These are phyloP conservation scores for Termitomyces sp. DNA, from an alignment of 768 basidiomycete genomes.

Conservation along the genomic window DNA sequence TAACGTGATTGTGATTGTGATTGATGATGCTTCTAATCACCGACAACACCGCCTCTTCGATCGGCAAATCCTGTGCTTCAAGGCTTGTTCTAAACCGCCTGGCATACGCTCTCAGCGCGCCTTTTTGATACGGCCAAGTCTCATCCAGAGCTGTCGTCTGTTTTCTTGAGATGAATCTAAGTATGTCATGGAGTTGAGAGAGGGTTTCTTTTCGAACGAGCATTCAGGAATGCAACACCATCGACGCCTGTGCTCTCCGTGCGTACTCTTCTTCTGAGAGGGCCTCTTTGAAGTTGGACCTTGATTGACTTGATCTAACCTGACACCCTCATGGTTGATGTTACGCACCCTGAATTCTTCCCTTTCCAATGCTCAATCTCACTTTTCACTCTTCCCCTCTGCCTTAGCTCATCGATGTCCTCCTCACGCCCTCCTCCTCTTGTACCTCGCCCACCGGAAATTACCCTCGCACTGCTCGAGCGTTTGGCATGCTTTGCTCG, in stretches of 20 bases:
- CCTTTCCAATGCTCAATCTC: neutral
- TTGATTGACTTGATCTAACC: too few relatives aligned
- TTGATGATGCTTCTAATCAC: too few relatives aligned
- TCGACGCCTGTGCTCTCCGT: neutral
- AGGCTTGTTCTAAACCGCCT: constrained; percentile 47
- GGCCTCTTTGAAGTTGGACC: constrained; percentile 43
- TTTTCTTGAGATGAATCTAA: constrained; percentile 39
- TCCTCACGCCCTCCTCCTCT: constrained; percentile 38
- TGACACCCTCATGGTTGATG: constrained; percentile 33
- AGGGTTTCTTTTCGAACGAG: constrained; percentile 26
- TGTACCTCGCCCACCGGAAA: constrained; percentile 45
- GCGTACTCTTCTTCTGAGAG: constrained; percentile 35
- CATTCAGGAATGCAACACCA: constrained; percentile 21
- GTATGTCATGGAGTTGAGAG: constrained; percentile 18
- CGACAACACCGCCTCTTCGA: too few relatives aligned
- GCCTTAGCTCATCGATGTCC: constrained; percentile 39
- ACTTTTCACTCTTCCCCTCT: neutral
- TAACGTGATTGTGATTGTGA: too few relatives aligned
- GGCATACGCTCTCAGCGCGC: constrained; percentile 32
- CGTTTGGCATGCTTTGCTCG: too few relatives aligned
- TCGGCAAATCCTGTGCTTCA: too few relatives aligned
- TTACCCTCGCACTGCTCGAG: constrained; percentile 20
- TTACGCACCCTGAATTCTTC: constrained; percentile 26
- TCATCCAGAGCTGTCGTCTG: constrained; percentile 31
- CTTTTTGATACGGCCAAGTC: constrained; percentile 20